These are phyloP conservation scores for Chrysopogon serrulatus DNA, from an alignment of 176 grass and related monocot genomes.

Conservation along the genomic window DNA sequence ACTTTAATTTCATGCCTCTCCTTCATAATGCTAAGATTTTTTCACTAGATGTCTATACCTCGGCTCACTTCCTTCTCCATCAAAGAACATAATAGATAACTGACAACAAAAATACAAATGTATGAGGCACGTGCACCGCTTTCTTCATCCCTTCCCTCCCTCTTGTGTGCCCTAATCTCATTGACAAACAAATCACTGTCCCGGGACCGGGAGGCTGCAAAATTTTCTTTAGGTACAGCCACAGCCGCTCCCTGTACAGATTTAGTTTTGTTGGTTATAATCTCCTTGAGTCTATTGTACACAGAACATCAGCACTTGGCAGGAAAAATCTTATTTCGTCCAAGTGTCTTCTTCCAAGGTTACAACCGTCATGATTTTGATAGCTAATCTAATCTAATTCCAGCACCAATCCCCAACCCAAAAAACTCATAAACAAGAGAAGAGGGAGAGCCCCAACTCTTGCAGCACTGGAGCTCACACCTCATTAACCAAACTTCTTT, in stretches of 20 bases:
- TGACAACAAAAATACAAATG: neutral
- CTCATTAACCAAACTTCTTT: conserved; percentile 40
- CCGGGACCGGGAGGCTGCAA: neutral
- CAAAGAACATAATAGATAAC: neutral
- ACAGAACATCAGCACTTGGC: conserved; percentile 14
- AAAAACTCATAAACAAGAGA: neutral
- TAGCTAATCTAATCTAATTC: conserved; percentile 33
- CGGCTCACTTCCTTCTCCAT: neutral
- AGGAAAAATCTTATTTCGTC: neutral
- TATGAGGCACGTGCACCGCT: too few relatives aligned
- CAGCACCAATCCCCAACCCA: neutral
- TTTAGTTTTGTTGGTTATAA: neutral
- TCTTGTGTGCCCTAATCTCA: neutral
- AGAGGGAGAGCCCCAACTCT: neutral
- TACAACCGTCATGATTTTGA: neutral
- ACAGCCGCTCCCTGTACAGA: neutral
- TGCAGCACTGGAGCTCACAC: conserved; percentile 33
- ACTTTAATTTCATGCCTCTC: too few relatives aligned
- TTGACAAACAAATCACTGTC: neutral
- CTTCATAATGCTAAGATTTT: too few relatives aligned
- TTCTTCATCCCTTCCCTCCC: too few relatives aligned
- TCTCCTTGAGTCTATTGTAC: neutral
- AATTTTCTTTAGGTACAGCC: neutral
- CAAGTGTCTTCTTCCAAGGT: neutral
- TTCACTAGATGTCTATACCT: too few relatives aligned